Conservation (phyloP, 768 basidiomycete species). For the Serendipita sp. region DNA sequence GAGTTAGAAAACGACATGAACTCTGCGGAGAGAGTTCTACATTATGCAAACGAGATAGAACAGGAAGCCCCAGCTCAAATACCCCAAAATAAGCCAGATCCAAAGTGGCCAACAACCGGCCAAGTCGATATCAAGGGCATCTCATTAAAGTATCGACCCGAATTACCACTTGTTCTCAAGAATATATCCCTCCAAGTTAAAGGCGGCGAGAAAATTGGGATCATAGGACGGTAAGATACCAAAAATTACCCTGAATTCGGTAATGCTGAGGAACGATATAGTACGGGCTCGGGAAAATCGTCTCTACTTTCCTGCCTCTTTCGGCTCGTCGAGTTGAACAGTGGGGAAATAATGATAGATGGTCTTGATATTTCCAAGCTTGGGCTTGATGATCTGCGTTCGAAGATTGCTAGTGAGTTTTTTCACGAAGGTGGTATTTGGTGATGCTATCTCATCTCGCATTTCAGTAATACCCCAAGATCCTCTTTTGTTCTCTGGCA, state of each 20-base stretch:
- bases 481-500: conserved; percentile 52
- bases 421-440: background rate
- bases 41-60: conserved; percentile 67
- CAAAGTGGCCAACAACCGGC: conserved; percentile 63
- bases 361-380: conserved; percentile 70
- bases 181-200: conserved; percentile 54
- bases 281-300: conserved; percentile 77
- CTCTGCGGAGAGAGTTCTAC: conserved; percentile 50
- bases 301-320: conserved; percentile 81
- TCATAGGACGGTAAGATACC: conserved; percentile 45
- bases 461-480: conserved; percentile 28
- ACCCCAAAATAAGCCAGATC: conserved; percentile 39
- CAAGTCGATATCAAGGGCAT: conserved; percentile 59
- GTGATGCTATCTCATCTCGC: background rate
- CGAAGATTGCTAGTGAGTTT: conserved; percentile 33
- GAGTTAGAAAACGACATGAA: conserved; percentile 94
- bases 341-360: conserved; percentile 48
- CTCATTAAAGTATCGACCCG: conserved; percentile 69
- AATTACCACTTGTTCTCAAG: conserved; percentile 77
- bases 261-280: conserved; percentile 7
- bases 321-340: conserved; percentile 60
- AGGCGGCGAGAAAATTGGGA: conserved; percentile 80
- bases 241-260: conserved; percentile 9
- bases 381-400: conserved; percentile 59
- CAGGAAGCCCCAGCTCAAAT: conserved; percentile 64